Evolutionary conservation across 208 protist species (phyloP).

Genomic region (Trypanosoma caninum): DNA sequence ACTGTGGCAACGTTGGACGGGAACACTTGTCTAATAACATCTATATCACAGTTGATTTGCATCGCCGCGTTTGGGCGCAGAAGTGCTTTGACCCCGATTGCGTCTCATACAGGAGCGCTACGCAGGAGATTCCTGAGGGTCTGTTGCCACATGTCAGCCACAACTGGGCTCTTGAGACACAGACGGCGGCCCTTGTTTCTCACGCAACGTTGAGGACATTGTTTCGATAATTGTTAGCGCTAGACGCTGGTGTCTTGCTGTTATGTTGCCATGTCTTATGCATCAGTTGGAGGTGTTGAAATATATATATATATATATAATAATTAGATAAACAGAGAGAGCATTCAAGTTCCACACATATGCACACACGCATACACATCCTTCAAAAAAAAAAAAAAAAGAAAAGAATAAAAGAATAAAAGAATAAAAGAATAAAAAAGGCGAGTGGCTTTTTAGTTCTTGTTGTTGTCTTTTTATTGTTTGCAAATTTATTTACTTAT

Average conservation of each 20-base stretch:
- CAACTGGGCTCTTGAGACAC: background rate
- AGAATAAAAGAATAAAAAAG: no score
- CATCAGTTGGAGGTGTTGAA: no score
- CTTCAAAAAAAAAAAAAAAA: no score
- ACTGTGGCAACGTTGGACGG: constrained; percentile 60
- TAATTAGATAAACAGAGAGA: background rate
- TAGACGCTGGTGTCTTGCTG: no score
- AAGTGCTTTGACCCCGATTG: constrained; percentile 89
- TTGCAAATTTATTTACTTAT: no score
- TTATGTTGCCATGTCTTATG: no score
- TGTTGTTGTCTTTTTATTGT: no score
- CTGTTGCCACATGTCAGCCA: background rate
- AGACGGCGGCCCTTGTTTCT: constrained; percentile 1
- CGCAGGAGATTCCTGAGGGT: constrained; percentile 4
- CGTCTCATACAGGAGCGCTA: constrained; percentile 31
- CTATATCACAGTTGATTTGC: constrained; percentile 61
- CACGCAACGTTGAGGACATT: constrained; percentile 7
- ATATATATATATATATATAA: constrained; percentile 1
- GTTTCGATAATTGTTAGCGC: background rate
- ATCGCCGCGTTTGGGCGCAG: constrained; percentile 42
- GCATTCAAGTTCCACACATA: no score
- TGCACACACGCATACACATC: no score
- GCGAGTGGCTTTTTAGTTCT: no score
- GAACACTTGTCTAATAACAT: constrained; percentile 82
- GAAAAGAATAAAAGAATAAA: no score